phyloP scores from a whole-genome alignment of 345 rosid genomes.

The Pistacia vera region DNA sequence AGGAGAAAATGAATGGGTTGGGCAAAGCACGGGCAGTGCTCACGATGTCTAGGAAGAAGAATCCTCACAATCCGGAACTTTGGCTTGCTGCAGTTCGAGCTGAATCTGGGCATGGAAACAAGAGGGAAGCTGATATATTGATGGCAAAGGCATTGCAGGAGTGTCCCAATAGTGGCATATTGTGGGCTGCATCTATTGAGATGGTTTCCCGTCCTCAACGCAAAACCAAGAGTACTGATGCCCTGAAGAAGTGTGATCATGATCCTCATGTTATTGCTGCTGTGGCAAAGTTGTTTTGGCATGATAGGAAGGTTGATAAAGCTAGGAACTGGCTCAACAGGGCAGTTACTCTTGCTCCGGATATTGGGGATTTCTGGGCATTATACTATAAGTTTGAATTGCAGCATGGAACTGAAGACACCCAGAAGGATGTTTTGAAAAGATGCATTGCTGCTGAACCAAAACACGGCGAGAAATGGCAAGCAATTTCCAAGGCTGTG shows the following conservation, averaged over 20 bases:
- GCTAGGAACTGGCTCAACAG: slow-evolving; percentile 81
- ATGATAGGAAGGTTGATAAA: slow-evolving; percentile 86
- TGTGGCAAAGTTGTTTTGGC: slow-evolving; percentile 88
- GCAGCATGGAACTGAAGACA: slow-evolving; percentile 80
- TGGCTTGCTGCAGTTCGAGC: slow-evolving; percentile 94
- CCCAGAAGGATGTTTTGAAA: slow-evolving; percentile 73
- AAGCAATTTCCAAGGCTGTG: slow-evolving; percentile 73
- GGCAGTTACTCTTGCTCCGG: slow-evolving; percentile 85
- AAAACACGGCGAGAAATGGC: slow-evolving; percentile 93
- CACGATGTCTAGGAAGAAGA: slow-evolving; percentile 78
- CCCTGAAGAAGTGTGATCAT: slow-evolving; percentile 73
- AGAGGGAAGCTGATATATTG: slow-evolving; percentile 76
- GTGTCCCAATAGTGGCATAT: slow-evolving; percentile 85
- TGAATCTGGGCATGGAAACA: slow-evolving; percentile 75
- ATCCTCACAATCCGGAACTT: slow-evolving; percentile 72
- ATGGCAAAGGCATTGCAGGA: slow-evolving; percentile 96
- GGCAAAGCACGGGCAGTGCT: slow-evolving; percentile 86
- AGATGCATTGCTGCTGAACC: slow-evolving; percentile 82
- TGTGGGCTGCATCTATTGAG: slow-evolving; percentile 89
- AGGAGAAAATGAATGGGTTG: slow-evolving; percentile 74
- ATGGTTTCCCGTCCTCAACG: slow-evolving; percentile 85
- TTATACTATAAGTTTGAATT: slow-evolving; percentile 83
- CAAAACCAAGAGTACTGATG: slow-evolving; percentile 73
- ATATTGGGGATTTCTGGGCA: slow-evolving; percentile 91
- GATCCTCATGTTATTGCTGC: slow-evolving; percentile 89